Evolutionary conservation across 2,329 filamentous ascomycete genomes (phyloP), one percentile per base, ranked within the genome.

Genomic region (Herpotrichia juniperi): DNA sequence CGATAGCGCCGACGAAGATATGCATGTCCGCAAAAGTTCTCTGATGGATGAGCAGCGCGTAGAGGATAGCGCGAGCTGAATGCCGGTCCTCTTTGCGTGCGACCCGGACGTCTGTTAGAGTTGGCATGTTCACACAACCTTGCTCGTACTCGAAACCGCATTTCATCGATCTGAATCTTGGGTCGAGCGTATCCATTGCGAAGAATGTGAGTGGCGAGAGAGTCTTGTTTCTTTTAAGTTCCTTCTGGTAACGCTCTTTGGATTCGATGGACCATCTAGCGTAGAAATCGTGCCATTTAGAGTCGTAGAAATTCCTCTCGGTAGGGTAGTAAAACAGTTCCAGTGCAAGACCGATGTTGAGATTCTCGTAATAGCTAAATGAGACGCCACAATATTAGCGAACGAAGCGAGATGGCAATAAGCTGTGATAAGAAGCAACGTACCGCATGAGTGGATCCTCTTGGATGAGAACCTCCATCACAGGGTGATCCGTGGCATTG

Each of bases 81-180:
- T 44, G 22, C 14, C 42, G 6, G 5, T 44, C 22, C 8, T 44
- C 19, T 16, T 5, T 21, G 25, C 30, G 30, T 16, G 11, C n/a
- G 8, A 6, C 14, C 4, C 42, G 42, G n/a, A 44, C 25, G 6
- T 16, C 17, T 8, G 8, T 6, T 37, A n/a, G 32, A n/a, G 42
- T 44, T 26, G 25, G 42, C 25, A 44, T 44, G 42, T 44, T 44
- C 14, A 6, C 14, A 22, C 42, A 44, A 6, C 42, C 42, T 14
- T 28, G 10, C 11, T 44, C 22, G 16, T 28, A 26, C 22, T 44
- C 25, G 11, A 44, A 4, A 16, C 11, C 25, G 19, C 42, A 44
- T 44, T 26, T 14, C 42, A 44, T 44, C 11, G 11, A 8, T 42
- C 12, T 24, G 26, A 7, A 28, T 28, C 12, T 7, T 24, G 16